Percentiles rank a stretch among this genome's conserved stretches.
phyloP scores from a whole-genome alignment of 1,284 basidiomycete species.

The Irpex sp. region DNA sequence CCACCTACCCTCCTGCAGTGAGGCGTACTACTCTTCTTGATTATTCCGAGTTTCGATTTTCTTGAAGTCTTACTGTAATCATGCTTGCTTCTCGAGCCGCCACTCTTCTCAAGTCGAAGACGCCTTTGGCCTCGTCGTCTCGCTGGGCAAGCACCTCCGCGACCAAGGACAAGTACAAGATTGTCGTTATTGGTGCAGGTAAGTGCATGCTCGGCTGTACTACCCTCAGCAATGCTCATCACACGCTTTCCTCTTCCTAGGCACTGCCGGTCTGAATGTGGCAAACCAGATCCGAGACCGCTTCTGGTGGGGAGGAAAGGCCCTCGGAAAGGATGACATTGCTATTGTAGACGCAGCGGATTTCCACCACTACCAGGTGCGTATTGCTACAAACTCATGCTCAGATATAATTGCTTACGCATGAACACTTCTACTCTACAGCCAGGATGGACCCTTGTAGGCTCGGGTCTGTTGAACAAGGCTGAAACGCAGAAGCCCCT shows the following conservation, averaged over 20 bases:
- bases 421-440: not conserved
- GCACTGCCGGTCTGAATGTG: conserved; percentile 73
- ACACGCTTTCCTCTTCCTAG: conserved; percentile 32
- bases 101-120: conserved; percentile 14
- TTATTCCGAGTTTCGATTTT: not conserved
- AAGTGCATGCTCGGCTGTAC: conserved; percentile 18
- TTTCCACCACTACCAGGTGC: conserved; percentile 77
- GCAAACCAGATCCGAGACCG: conserved; percentile 83
- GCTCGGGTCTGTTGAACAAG: conserved; percentile 78
- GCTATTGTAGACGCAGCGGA: conserved; percentile 79
- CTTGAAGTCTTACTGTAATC: not conserved
- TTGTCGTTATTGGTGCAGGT: conserved; percentile 70
- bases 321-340: conserved; percentile 72
- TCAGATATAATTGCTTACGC: not conserved
- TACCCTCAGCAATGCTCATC: not conserved
- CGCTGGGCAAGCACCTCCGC: conserved; percentile 37
- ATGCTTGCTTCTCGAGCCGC: conserved; percentile 11
- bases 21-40: not conserved
- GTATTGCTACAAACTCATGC: conserved; percentile 18
- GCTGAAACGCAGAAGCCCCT: conserved; percentile 67
- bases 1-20: too few species aligned
- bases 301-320: conserved; percentile 68
- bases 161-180: conserved; percentile 49
- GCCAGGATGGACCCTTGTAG: conserved; percentile 77
- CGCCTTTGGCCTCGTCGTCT: conserved; percentile 10